A percentile compares a stretch with the other conserved stretches of the same genome.
phyloP scores from a whole-genome alignment of 1,284 basidiomycete species.

The Phylloboletellus chloephorus region DNA sequence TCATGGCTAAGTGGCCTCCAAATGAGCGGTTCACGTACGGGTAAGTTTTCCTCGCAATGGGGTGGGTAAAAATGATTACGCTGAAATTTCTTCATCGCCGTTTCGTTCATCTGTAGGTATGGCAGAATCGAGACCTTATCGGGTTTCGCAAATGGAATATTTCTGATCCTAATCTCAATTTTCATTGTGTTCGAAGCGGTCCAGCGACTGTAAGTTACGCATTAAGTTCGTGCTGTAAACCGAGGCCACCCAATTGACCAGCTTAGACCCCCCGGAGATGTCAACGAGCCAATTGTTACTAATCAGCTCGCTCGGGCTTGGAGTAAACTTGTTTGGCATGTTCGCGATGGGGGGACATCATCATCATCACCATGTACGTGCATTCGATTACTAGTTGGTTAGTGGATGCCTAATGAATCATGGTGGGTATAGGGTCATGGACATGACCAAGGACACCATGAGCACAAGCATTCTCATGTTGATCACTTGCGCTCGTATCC shows the following conservation, averaged over 20 bases:
- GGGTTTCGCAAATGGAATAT: constrained; percentile 97
- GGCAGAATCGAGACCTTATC: constrained; percentile 98
- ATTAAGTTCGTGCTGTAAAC: neutral
- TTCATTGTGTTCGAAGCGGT: constrained; percentile 99
- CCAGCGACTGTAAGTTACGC: constrained; percentile 74
- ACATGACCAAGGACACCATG: constrained; percentile 44
- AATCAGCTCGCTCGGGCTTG: constrained; percentile 85
- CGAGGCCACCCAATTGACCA: constrained; percentile 29
- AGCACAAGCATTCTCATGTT: constrained; percentile 29
- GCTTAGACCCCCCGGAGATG: constrained; percentile 96
- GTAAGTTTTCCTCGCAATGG: constrained; percentile 36
- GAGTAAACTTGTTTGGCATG: constrained; percentile 97
- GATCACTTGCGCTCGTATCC: constrained; percentile 20
- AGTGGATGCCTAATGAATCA: neutral
- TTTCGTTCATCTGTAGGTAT: constrained; percentile 52
- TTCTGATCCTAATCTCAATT: constrained; percentile 92
- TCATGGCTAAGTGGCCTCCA: constrained; percentile 97
- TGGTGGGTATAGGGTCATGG: constrained; percentile 41
- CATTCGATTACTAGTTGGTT: neutral
- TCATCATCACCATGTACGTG: constrained; percentile 79
- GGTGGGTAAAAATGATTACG: neutral
- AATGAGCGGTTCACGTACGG: constrained; percentile 96
- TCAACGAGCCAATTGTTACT: constrained; percentile 91
- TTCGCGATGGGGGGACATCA: constrained; percentile 97
- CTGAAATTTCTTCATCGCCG: neutral